A percentile compares a stretch with the other conserved stretches of the same genome.
phyloP scores from a whole-genome alignment of 345 rosid species.

The Hypericum androsaemum region DNA sequence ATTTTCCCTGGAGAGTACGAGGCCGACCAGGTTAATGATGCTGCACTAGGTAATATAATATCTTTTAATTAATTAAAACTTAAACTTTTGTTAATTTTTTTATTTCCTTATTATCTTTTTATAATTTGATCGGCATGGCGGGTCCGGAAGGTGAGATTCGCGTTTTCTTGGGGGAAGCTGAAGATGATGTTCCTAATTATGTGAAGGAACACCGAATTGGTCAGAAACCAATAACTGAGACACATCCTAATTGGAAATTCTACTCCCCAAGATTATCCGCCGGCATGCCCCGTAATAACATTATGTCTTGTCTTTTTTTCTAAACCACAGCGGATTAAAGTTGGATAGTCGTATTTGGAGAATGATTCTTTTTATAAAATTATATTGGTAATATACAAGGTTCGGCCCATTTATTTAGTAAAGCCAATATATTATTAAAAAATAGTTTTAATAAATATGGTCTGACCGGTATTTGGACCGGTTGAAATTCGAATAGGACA shows the following conservation, averaged over 20 bases:
- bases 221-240: slow-evolving; percentile 20
- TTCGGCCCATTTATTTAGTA: too few relatives aligned
- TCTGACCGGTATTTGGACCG: too few relatives aligned
- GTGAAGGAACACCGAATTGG: slow-evolving; percentile 30
- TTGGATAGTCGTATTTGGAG: too few relatives aligned
- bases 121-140: too few relatives aligned
- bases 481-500: too few relatives aligned
- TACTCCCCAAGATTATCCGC: slow-evolving; percentile 21
- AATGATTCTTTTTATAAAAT: too few relatives aligned
- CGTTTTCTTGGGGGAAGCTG: slow-evolving; percentile 21
- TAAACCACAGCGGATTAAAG: too few relatives aligned
- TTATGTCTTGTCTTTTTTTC: too few relatives aligned
- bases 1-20: slow-evolving; percentile 19
- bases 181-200: slow-evolving; percentile 26
- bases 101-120: background rate
- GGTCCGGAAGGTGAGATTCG: slow-evolving; percentile 34
- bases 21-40: background rate
- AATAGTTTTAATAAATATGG: too few relatives aligned
- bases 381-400: too few relatives aligned
- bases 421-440: too few relatives aligned
- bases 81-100: background rate
- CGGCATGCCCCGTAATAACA: too few relatives aligned
- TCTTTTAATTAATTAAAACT: background rate
- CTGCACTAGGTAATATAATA: slow-evolving; percentile 5
- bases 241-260: slow-evolving; percentile 26